phyloP scores from a whole-genome alignment of 192 early-diverging fungal species.

The Phycomyces blakesleeanus region DNA sequence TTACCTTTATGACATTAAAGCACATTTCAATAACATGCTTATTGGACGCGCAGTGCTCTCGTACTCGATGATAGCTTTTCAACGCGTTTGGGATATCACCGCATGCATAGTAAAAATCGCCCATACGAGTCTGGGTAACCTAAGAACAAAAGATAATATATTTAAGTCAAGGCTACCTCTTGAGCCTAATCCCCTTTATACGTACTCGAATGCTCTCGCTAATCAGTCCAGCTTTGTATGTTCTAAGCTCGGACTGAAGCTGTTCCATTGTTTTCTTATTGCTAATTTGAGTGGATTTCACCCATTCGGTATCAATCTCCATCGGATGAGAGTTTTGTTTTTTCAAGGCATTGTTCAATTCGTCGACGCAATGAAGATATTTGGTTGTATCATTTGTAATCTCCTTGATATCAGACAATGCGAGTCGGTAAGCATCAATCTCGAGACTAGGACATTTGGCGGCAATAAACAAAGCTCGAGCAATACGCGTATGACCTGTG shows the following conservation, averaged over 20 bases:
- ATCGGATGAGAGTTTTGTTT: conserved; percentile 31
- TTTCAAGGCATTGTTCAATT: conserved; percentile 53
- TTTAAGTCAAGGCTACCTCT: background rate
- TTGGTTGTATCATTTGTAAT: conserved; percentile 43
- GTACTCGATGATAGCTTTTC: conserved; percentile 61
- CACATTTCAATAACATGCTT: conserved; percentile 80
- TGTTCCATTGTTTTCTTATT: conserved; percentile 51
- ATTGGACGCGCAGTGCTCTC: conserved; percentile 76
- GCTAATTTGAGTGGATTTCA: conserved; percentile 44
- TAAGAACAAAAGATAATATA: conserved; percentile 11
- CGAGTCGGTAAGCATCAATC: conserved; percentile 63
- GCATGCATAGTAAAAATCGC: conserved; percentile 67
- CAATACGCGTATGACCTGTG: conserved; percentile 63
- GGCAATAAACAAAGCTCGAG: conserved; percentile 72
- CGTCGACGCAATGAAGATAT: conserved; percentile 48
- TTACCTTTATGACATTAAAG: conserved; percentile 74
- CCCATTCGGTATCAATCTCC: conserved; percentile 42
- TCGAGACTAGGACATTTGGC: conserved; percentile 61
- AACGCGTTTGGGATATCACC: conserved; percentile 68
- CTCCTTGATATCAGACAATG: conserved; percentile 53
- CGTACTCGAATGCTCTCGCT: conserved; percentile 84
- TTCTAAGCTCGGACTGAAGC: conserved; percentile 76
- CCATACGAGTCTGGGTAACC: conserved; percentile 35
- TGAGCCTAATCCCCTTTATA: background rate
- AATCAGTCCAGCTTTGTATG: conserved; percentile 70